phyloP scores from a whole-genome alignment of 2,329 filamentous ascomycete genomes.

The Zymoseptoria crescenta region DNA sequence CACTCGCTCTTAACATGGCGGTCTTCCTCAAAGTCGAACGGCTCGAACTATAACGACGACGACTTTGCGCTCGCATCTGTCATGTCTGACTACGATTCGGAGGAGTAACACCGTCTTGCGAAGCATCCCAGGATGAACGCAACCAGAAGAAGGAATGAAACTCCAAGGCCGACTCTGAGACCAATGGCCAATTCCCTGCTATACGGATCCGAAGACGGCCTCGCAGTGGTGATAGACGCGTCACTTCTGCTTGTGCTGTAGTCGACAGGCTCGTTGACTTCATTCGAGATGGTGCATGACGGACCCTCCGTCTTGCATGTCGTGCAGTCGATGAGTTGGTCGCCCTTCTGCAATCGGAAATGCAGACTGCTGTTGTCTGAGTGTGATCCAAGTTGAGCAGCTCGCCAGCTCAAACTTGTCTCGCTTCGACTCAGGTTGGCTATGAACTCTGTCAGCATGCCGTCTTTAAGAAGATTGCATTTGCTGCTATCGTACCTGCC shows the following conservation, averaged over 20 bases:
- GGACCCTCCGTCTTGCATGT: slow-evolving; percentile 8
- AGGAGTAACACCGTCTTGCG: not conserved
- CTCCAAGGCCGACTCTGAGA: not conserved
- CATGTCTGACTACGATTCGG: not conserved
- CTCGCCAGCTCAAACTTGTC: slow-evolving; percentile 9
- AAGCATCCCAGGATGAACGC: not conserved
- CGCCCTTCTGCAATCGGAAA: slow-evolving; percentile 15
- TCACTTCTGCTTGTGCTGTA: not conserved
- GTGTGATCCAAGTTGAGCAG: slow-evolving; percentile 2
- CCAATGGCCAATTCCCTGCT: slow-evolving; percentile 5
- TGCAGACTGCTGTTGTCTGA: slow-evolving; percentile 3
- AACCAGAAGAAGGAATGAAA: not conserved
- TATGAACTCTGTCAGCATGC: slow-evolving; percentile 1
- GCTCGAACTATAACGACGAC: not conserved
- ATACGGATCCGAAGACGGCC: not conserved
- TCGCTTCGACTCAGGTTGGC: slow-evolving; percentile 5
- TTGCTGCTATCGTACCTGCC: not conserved
- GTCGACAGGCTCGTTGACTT: not conserved
- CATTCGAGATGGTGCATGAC: slow-evolving; percentile 2
- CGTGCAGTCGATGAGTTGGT: slow-evolving; percentile 11
- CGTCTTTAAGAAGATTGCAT: not conserved
- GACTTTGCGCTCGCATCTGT: not conserved
- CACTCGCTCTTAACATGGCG: not conserved
- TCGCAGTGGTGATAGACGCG: not conserved
- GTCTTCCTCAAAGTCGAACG: slow-evolving; percentile 2